Base-by-base conservation (phyloP, 2,329 filamentous ascomycete genomes). In the Colletotrichum sp. region DNA sequence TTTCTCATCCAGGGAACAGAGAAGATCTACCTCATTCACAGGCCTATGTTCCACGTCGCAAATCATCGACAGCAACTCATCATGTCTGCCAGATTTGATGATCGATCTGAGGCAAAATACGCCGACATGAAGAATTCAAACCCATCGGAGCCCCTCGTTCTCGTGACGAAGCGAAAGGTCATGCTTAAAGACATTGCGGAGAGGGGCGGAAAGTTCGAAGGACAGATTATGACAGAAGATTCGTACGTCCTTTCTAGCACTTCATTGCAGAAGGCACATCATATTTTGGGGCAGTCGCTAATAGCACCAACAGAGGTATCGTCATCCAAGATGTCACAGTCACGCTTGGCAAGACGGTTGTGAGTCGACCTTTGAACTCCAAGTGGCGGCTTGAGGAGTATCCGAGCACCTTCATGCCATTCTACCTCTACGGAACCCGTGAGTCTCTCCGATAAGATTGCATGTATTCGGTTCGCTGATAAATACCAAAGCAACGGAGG, bases 401-500 rank as follows among this genome's bases (percentile, higher is more conserved):
- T 24, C 87, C 87, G 0, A 15, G 71, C 0, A 77, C 79, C 0
- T 83, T 80, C 77, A 86, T 86, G 83, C 86, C 86, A 0, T 88
- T 88, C 69, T 88, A 87, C 36, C 81, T 88, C n/a, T 88, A 88
- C 72, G 86, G 87, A 9, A 81, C 69, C 8, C 39, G 79, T 79
- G 39, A 78, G 80, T 72, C 1, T 9, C n/a, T 21, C 4, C 12
- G 0, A 9, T 3, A 0, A 32, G 6, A 52, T 5, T 34, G 18
- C 12, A 63, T n/a, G 7, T 15, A 1, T 15, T n/a, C 32, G 3
- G 18, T 12, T 30, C 8, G n/a, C 68, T 70, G 6, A 70, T 24
- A 36, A 52, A 1, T 2, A 44, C 12, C 18, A 69, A 78, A 78
- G 79, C 4, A 59, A 80, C 0, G 82, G 87, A 52, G 55, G 69